These are phyloP conservation scores for Moesziomyces antarcticus DNA, from an alignment of 1,284 basidiomycete genomes.

Conservation along the genomic window DNA sequence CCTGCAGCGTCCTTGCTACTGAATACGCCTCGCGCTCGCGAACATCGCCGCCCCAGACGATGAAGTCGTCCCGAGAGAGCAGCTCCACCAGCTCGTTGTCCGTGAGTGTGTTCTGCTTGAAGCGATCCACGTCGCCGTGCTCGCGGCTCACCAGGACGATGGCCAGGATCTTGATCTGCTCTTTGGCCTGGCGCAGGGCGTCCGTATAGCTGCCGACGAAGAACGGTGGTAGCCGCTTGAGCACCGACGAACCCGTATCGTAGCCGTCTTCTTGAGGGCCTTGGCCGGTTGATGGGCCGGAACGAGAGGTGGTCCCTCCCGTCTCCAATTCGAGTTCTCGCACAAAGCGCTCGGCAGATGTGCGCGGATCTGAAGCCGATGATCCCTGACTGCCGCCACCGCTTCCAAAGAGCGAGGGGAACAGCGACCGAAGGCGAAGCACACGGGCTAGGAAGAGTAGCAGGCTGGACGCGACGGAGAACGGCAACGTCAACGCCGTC, in stretches of 20 bases:
- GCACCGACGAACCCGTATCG: conserved; percentile 12
- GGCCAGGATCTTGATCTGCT: conserved; percentile 79
- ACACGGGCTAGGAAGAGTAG: conserved; percentile 44
- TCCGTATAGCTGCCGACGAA: conserved; percentile 84
- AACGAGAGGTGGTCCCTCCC: conserved; percentile 18
- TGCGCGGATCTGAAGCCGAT: conserved; percentile 27
- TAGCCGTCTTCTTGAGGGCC: not conserved
- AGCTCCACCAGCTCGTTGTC: conserved; percentile 77
- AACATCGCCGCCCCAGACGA: conserved; percentile 88
- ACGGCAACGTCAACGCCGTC: conserved; percentile 46
- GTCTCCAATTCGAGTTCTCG: conserved; percentile 47
- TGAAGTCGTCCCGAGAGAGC: conserved; percentile 77
- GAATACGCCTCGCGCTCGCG: conserved; percentile 83
- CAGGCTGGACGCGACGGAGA: conserved; percentile 43
- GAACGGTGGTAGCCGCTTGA: conserved; percentile 70
- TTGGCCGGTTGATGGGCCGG: not conserved
- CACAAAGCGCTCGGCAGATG: conserved; percentile 37
- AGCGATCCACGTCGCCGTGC: conserved; percentile 86
- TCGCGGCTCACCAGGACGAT: conserved; percentile 88
- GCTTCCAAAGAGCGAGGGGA: conserved; percentile 30
- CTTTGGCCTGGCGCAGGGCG: conserved; percentile 77
- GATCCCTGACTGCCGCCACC: conserved; percentile 1
- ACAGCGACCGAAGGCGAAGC: conserved; percentile 28
- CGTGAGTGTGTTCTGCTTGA: conserved; percentile 85
- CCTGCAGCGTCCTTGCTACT: conserved; percentile 84